These are phyloP conservation scores for Didymella pinodella DNA, from an alignment of 2,329 filamentous ascomycete species.

Conservation along the genomic window DNA sequence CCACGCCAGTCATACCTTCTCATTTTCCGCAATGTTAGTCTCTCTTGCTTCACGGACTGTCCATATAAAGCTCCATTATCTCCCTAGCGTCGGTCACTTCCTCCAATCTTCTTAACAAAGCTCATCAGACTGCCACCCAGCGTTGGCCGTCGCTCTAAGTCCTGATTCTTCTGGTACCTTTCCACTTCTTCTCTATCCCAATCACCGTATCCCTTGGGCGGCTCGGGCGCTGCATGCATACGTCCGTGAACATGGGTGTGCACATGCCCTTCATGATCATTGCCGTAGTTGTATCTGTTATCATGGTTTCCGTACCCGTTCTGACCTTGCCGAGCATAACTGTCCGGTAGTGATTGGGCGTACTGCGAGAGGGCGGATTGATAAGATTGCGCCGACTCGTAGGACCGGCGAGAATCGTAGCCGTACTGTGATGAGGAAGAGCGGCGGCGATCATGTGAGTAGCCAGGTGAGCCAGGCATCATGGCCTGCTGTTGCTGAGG, in stretches of 20 bases:
- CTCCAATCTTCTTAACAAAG: conserved; percentile 25
- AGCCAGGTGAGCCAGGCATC: neutral
- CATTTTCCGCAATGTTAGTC: too few species aligned
- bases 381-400: conserved; percentile 13
- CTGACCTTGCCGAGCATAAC: neutral
- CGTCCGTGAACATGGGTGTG: neutral
- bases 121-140: conserved; percentile 38
- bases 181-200: conserved; percentile 27
- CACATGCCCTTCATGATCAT: neutral
- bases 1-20: conserved; percentile 14
- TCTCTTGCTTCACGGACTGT: too few species aligned
- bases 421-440: conserved; percentile 13
- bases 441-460: conserved; percentile 5
- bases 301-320: neutral
- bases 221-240: neutral
- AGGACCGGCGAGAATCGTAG: conserved; percentile 7
- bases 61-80: too few species aligned
- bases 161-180: conserved; percentile 28
- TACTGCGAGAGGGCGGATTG: conserved; percentile 8
- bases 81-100: conserved; percentile 19
- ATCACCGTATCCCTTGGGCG: conserved; percentile 15
- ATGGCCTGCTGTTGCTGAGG: conserved; percentile 4
- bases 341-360: conserved; percentile 1
- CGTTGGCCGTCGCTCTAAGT: conserved; percentile 38
- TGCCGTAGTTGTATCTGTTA: conserved; percentile 2